These are phyloP conservation scores for Lactarius quietus DNA, from an alignment of 768 basidiomycete species.

Conservation along the genomic window DNA sequence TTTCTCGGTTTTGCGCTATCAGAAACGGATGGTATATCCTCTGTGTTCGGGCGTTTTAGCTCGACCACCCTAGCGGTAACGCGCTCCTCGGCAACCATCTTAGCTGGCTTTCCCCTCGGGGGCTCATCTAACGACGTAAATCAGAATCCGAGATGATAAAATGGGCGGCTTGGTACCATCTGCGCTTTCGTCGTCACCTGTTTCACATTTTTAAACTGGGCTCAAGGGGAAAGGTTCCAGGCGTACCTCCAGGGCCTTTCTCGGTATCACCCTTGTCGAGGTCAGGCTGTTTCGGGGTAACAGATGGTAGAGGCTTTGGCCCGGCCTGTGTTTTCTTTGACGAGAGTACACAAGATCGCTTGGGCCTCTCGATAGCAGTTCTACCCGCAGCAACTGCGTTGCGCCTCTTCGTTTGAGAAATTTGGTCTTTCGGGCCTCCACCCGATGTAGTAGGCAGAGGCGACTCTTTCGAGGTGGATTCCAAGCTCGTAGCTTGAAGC, in stretches of 20 bases:
- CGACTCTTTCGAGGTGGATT: background rate
- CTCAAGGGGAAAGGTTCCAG: background rate
- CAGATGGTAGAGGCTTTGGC: background rate
- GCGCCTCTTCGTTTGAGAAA: conserved; percentile 1
- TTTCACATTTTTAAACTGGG: background rate
- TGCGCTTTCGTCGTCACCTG: background rate
- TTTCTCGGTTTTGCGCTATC: conserved; percentile 1
- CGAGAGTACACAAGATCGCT: conserved; percentile 2
- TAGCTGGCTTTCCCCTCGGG: background rate
- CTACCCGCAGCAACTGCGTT: background rate
- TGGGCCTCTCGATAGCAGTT: background rate
- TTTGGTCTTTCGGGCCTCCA: background rate
- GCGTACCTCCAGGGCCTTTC: background rate
- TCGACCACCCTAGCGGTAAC: background rate
- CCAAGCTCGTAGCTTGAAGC: background rate
- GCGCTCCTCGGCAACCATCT: background rate
- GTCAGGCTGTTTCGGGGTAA: background rate
- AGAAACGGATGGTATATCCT: background rate
- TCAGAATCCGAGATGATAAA: background rate
- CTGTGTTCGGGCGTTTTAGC: background rate
- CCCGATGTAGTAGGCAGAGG: background rate
- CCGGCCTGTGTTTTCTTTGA: background rate
- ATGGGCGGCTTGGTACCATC: background rate
- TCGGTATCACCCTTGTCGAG: background rate
- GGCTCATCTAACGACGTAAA: background rate